Evolutionary conservation across 1,284 basidiomycete species (phyloP), one percentile per base, ranked within the genome.

Genomic region (Cutaneotrichosporon cavernicola): DNA sequence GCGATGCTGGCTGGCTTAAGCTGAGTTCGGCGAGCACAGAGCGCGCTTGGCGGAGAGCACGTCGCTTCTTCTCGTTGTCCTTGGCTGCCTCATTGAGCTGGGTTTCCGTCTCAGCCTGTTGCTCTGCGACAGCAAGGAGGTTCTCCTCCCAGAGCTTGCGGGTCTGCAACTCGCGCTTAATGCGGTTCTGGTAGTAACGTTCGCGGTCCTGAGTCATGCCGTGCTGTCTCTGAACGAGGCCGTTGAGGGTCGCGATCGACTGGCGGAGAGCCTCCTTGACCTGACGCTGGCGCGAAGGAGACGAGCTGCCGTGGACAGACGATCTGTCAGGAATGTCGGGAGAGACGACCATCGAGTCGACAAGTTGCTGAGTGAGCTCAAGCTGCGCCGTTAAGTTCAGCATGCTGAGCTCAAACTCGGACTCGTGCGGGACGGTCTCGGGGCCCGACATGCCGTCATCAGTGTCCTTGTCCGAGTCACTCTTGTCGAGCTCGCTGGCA

Each of bases 91-190:
- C 78, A 50, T 73, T 74, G 60, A 93, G 84, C 81, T 93, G 91
- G 66, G 82, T 80, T 81, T 98, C 96, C 55, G 97, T 85, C 32
- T 85, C 86, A 69, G 92, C 92, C 49, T 95, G 92, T 76, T 97
- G 92, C 63, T 86, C 84, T 0, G 94, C 93, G 4, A 97, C 90
- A 0, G 87, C 86, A 59, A 89, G 87, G 74, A 98, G 82, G 78
- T 91, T 95, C 79, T 95, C 90, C 80, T 97, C 94, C 96, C 95
- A 97, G 22, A 95, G 83, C 36, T 83, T 85, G 73, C 90, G 87
- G 31, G 91, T 85, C 74, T 88, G 86, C 56, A 86, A 84, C 75
- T 97, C 93, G 22, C 84, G 83, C 69, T 84, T 83, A 16, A 92
- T 82, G 64, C 85, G 82, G 40, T 81, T 81, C 57, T 82, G 81